These are phyloP conservation scores for Cladophialophora psammophila DNA, from an alignment of 2,329 filamentous ascomycete genomes.

Conservation along the genomic window DNA sequence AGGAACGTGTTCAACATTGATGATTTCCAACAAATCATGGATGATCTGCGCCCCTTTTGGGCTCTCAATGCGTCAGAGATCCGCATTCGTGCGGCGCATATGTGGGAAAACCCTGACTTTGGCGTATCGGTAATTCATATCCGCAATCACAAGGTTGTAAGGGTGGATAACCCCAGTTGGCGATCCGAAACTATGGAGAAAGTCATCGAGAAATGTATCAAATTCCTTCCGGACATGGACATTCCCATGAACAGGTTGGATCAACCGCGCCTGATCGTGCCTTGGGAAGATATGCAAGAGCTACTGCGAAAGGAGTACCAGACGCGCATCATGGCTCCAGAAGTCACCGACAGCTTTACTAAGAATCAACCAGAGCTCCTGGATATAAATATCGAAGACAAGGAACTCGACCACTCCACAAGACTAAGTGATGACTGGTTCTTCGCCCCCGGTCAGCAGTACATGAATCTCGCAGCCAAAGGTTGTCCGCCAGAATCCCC, in stretches of 20 bases:
- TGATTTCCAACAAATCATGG: constrained; percentile 50
- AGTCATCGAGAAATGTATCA: constrained; percentile 61
- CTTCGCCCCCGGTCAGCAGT: constrained; percentile 54
- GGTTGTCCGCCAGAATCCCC: constrained; percentile 66
- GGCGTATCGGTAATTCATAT: constrained; percentile 47
- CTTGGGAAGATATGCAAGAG: constrained; percentile 63
- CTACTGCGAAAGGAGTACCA: constrained; percentile 59
- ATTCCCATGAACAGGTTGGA: constrained; percentile 72
- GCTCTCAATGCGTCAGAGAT: constrained; percentile 45
- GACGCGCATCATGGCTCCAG: constrained; percentile 53
- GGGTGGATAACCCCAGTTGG: constrained; percentile 50
- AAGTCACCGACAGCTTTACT: constrained; percentile 54
- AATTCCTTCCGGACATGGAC: constrained; percentile 68
- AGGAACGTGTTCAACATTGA: constrained; percentile 49
- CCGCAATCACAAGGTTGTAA: constrained; percentile 46
- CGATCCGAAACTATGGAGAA: constrained; percentile 51
- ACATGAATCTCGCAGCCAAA: constrained; percentile 66
- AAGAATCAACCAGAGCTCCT: constrained; percentile 49
- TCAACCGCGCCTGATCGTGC: constrained; percentile 68
- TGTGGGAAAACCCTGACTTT: constrained; percentile 42
- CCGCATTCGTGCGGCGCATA: constrained; percentile 45
- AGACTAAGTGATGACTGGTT: constrained; percentile 59
- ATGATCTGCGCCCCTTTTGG: constrained; percentile 51
- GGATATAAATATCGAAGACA: constrained; percentile 38
- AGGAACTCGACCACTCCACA: constrained; percentile 34